A percentile compares a stretch with the other conserved stretches of the same genome.
Evolutionary conservation across 2,329 filamentous ascomycete genomes (phyloP).

Genomic region (Nemania diffusa): DNA sequence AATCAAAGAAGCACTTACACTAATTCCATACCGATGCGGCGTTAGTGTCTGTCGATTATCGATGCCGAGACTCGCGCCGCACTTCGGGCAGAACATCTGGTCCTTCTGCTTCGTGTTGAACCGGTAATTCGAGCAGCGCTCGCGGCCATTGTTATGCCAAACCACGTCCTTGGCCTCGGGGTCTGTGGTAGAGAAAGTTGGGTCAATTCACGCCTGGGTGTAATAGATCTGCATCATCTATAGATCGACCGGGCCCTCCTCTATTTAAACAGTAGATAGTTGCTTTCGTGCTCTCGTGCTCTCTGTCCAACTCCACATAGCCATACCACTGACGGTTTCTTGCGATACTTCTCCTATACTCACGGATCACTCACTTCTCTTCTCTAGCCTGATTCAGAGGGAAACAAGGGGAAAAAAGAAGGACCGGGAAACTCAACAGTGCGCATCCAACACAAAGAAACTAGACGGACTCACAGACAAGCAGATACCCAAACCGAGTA

Average conservation of each 20-base stretch:
- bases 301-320: background rate
- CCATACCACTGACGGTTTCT: too few relatives aligned
- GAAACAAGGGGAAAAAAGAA: background rate
- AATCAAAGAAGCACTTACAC: constrained; percentile 51
- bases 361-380: too few relatives aligned
- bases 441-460: background rate
- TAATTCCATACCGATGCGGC: constrained; percentile 55
- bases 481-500: constrained; percentile 60
- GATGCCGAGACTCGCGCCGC: constrained; percentile 59
- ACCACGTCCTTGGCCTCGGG: constrained; percentile 53
- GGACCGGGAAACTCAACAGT: background rate
- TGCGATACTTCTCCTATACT: too few relatives aligned
- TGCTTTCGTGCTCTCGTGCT: background rate
- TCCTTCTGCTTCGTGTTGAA: constrained; percentile 61
- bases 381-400: too few relatives aligned
- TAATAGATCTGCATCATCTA: too few relatives aligned
- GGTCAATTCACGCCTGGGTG: too few relatives aligned
- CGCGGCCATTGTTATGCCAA: constrained; percentile 56
- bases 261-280: background rate
- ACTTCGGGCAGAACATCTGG: constrained; percentile 61
- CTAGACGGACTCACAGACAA: constrained; percentile 55
- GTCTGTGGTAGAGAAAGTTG: constrained; percentile 48
- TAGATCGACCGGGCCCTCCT: too few relatives aligned
- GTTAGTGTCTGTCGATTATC: constrained; percentile 52
- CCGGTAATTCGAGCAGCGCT: constrained; percentile 51